These are phyloP conservation scores for Trichoderma oligosporum DNA, from an alignment of 2,329 filamentous ascomycete species.

Conservation along the genomic window DNA sequence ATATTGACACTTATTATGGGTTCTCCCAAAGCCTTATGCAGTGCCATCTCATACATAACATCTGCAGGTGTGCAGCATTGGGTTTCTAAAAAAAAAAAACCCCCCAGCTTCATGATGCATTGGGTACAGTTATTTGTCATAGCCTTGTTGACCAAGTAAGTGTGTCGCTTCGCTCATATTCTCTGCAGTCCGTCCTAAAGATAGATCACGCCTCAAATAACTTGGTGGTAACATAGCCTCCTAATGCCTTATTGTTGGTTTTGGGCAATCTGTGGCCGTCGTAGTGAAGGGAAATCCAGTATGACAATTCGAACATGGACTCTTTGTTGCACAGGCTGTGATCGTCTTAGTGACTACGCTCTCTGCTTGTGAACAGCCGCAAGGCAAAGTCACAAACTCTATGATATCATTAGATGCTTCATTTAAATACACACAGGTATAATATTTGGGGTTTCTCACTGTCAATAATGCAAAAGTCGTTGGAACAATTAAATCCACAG, in stretches of 20 bases:
- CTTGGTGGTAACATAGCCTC: background rate
- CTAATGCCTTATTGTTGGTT: background rate
- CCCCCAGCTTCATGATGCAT: background rate
- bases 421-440: background rate
- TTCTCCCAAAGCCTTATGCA: background rate
- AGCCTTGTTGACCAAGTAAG: background rate
- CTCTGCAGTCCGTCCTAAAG: too few species aligned
- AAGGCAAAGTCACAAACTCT: slow-evolving; percentile 23
- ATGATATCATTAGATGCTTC: background rate
- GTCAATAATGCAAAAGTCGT: slow-evolving; percentile 22
- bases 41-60: background rate
- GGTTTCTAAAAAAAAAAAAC: slow-evolving; percentile 12
- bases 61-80: slow-evolving; percentile 11
- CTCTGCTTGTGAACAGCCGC: slow-evolving; percentile 21
- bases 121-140: background rate
- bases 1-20: background rate
- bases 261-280: slow-evolving; percentile 18
- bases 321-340: slow-evolving; percentile 21
- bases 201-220: background rate
- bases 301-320: slow-evolving; percentile 20
- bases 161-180: too few species aligned
- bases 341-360: slow-evolving; percentile 20
- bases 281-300: slow-evolving; percentile 20
- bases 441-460: slow-evolving; percentile 12
- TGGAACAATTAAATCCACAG: slow-evolving; percentile 21